Conservation (phyloP, 257 asterid species). For the Solanum pennellii region DNA sequence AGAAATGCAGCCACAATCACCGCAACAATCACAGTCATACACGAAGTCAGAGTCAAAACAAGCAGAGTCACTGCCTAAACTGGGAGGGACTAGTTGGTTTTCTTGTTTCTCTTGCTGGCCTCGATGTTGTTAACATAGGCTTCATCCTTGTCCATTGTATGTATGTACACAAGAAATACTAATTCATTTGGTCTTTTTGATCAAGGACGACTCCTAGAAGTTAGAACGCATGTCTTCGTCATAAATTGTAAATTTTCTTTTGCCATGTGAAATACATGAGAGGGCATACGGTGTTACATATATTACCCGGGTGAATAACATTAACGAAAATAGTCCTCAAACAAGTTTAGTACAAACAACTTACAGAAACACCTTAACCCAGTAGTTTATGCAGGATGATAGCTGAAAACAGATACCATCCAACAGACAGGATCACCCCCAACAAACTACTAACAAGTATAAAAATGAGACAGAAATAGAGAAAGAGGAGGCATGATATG, state of each 20-base stretch:
- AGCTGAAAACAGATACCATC: background rate
- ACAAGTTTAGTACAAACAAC: background rate
- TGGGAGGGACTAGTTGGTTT: background rate
- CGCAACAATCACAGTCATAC: background rate
- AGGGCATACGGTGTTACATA: background rate
- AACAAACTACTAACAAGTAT: background rate
- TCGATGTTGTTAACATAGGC: background rate
- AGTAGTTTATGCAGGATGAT: background rate
- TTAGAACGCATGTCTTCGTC: background rate
- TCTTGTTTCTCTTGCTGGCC: conserved; percentile 3
- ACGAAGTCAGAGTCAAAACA: background rate
- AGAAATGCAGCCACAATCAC: background rate
- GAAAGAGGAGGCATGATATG: background rate
- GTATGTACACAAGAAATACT: background rate
- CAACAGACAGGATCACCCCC: background rate
- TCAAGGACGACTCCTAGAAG: background rate
- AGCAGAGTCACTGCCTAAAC: background rate
- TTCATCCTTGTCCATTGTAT: background rate
- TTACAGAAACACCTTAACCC: background rate
- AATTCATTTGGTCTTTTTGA: background rate
- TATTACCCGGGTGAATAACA: background rate
- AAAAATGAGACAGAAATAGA: background rate
- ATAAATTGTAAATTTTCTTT: background rate
- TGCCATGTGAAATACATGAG: background rate
- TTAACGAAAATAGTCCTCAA: background rate